phyloP scores from a whole-genome alignment of 257 asterid species.

The Gardenia jasminoides region DNA sequence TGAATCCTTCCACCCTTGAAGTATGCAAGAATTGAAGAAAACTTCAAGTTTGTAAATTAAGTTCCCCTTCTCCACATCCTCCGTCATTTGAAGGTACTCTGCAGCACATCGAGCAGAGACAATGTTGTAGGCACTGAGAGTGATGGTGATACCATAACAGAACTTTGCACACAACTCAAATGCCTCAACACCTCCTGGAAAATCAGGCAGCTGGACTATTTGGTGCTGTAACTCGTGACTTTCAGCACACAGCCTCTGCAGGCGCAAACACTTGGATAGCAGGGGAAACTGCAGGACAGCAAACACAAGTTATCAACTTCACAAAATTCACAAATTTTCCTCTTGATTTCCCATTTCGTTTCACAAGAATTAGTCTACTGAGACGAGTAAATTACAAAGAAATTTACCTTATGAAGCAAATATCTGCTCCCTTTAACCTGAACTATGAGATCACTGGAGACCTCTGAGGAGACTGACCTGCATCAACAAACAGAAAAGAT shows the following conservation, averaged over 20 bases:
- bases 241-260: constrained; percentile 64
- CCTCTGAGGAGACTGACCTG: constrained; percentile 84
- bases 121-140: constrained; percentile 79
- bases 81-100: constrained; percentile 83
- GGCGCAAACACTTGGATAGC: constrained; percentile 65
- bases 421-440: constrained; percentile 75
- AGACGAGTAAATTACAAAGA: neutral
- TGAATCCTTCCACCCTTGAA: constrained; percentile 81
- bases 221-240: constrained; percentile 52
- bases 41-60: constrained; percentile 67
- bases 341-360: neutral
- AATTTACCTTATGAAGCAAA: constrained; percentile 71
- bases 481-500: constrained; percentile 15
- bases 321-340: neutral
- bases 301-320: neutral
- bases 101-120: constrained; percentile 75
- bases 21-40: constrained; percentile 75
- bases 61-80: constrained; percentile 84
- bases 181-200: constrained; percentile 83
- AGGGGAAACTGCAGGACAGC: constrained; percentile 70
- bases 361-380: neutral
- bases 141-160: constrained; percentile 86
- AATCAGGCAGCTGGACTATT: constrained; percentile 63
- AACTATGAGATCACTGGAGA: constrained; percentile 73
- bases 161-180: constrained; percentile 86